Percentiles rank a stretch among this genome's conserved stretches.
Evolutionary conservation across 2,329 filamentous ascomycete species (phyloP).

Genomic region (Fusarium succisae): DNA sequence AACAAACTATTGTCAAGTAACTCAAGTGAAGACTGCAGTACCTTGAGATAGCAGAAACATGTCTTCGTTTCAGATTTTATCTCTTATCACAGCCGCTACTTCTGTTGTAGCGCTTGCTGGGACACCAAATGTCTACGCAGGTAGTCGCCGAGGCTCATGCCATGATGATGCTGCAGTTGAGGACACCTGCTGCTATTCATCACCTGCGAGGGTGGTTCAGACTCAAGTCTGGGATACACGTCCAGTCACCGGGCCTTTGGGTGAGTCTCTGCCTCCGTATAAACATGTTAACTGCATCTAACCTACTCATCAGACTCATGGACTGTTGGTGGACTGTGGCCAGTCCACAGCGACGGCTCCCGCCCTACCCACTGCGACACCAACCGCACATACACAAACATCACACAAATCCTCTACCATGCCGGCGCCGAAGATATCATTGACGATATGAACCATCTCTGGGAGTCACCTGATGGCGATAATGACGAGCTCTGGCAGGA

Average conservation of each 20-base stretch:
- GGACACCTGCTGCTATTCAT: conserved; percentile 10
- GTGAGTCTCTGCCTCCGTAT: background rate
- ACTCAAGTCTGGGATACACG: conserved; percentile 21
- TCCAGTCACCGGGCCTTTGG: conserved; percentile 3
- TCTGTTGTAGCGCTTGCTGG: conserved; percentile 16
- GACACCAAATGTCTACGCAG: conserved; percentile 7
- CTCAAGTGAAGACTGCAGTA: background rate
- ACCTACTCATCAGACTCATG: conserved; percentile 3
- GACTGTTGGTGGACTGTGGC: conserved; percentile 14
- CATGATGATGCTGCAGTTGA: background rate
- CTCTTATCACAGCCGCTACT: conserved; percentile 3
- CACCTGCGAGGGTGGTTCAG: conserved; percentile 7
- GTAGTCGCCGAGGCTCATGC: background rate
- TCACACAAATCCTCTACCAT: conserved; percentile 19
- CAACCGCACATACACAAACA: conserved; percentile 27
- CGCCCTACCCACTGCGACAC: conserved; percentile 6
- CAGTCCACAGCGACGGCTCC: conserved; percentile 6
- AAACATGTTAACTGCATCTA: background rate
- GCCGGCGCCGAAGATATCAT: background rate
- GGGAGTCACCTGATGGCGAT: background rate
- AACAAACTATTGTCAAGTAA: background rate
- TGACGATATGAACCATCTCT: conserved; percentile 2
- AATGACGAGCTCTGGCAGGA: conserved; percentile 17
- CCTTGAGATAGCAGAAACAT: background rate
- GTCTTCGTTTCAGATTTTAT: conserved; percentile 4